These are phyloP conservation scores for Phaffomyces antillensis DNA, from an alignment of 805 yeast species.

Conservation along the genomic window DNA sequence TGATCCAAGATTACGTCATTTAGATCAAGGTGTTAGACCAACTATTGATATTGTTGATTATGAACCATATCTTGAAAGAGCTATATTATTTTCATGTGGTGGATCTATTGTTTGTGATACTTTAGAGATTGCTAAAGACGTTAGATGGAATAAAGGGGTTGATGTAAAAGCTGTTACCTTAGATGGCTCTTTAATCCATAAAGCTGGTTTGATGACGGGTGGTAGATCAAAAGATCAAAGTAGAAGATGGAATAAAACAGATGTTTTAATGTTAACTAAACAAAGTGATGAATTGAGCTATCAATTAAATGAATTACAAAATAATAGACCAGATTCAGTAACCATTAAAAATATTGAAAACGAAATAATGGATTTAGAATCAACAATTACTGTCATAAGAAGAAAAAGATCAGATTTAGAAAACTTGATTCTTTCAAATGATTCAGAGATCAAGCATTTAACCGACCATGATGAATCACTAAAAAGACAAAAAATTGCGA, in stretches of 20 bases:
- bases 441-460: conserved; percentile 47
- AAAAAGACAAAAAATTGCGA: conserved; percentile 20
- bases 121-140: conserved; percentile 55
- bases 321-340: conserved; percentile 44
- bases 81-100: conserved; percentile 74
- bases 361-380: conserved; percentile 45
- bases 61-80: conserved; percentile 63
- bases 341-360: conserved; percentile 50
- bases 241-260: conserved; percentile 71
- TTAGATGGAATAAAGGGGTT: conserved; percentile 60
- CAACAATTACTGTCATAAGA: conserved; percentile 37
- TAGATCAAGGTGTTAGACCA: conserved; percentile 54
- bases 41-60: conserved; percentile 66
- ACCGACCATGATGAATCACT: conserved; percentile 25
- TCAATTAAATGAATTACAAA: conserved; percentile 36
- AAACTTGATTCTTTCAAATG: conserved; percentile 37
- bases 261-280: conserved; percentile 45
- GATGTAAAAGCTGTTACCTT: conserved; percentile 68
- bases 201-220: conserved; percentile 90
- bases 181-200: conserved; percentile 80
- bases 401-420: conserved; percentile 37
- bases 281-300: conserved; percentile 42
- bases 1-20: conserved; percentile 45
- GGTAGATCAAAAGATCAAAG: conserved; percentile 50
- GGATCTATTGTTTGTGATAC: conserved; percentile 72